These are phyloP conservation scores for Colletotrichum graminicola DNA, from an alignment of 2,329 filamentous ascomycete genomes.

Conservation along the genomic window DNA sequence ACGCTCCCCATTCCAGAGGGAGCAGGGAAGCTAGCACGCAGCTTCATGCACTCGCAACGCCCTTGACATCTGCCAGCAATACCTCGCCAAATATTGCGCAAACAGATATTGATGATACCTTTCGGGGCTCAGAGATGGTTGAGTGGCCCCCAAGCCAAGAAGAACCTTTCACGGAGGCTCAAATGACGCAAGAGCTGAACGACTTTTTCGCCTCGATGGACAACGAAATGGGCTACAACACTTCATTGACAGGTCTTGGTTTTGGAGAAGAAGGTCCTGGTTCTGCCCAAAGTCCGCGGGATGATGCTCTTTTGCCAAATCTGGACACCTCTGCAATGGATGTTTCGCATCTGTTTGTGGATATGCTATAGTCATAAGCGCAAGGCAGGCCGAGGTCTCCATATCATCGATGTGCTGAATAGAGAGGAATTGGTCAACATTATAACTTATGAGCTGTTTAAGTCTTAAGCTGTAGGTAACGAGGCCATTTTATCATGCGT, in stretches of 20 bases:
- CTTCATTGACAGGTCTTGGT: slow-evolving; percentile 14
- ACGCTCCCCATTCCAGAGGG: not conserved
- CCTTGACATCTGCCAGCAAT: not conserved
- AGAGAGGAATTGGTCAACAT: not conserved
- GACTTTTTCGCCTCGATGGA: slow-evolving; percentile 35
- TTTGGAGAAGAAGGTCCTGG: not conserved
- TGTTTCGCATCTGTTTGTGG: slow-evolving; percentile 32
- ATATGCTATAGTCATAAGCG: slow-evolving; percentile 24
- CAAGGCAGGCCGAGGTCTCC: not conserved
- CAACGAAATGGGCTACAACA: not conserved
- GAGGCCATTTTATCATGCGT: not conserved
- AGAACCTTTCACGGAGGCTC: slow-evolving; percentile 10
- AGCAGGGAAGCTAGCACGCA: not conserved
- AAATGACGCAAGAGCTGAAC: slow-evolving; percentile 35
- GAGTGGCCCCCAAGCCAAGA: not conserved
- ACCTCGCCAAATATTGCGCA: not conserved
- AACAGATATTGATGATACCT: not conserved
- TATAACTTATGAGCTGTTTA: not conserved
- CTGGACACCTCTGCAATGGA: slow-evolving; percentile 12
- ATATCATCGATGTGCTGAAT: not conserved
- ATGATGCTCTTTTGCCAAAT: not conserved
- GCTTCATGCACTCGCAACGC: not conserved
- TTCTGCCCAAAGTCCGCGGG: not conserved
- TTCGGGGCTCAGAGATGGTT: not conserved
- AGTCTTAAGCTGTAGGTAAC: not conserved